Base-by-base conservation (phyloP, 352 stramenopile genomes). In the Vaucheria bursata region DNA sequence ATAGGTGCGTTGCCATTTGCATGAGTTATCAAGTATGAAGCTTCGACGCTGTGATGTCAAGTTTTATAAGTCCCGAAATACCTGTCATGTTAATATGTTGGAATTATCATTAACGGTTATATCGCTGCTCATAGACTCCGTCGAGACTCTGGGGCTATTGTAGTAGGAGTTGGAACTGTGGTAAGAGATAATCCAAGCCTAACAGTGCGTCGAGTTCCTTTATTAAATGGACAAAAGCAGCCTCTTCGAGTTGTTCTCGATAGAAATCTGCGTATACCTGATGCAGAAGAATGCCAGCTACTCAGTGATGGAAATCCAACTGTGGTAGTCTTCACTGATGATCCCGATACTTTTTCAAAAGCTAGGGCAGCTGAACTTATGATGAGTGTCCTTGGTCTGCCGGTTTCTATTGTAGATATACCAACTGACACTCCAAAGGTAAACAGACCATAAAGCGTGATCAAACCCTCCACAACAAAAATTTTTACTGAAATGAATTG, bases 181-280 rank as follows among this genome's bases (percentile, higher is more conserved):
- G 75, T 83, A 3, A 39, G 78, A 75, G 78, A 83, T 67, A 53
- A 83, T 33, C 78, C 78, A 34, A 79, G 66, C 31, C 71, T 83
- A 8, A 84, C 78, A 49, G 78, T 83, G 3, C 35, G 78, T 8
- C 71, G 78, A 25, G 71, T 83, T 8, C 78, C 78, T 18, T 40
- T 83, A 1, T 45, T 71, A 5, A 36, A 35, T 31, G 49, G 68
- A 12, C 78, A 82, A 25, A n/a, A 37, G 33, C 78, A 83, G 75
- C 78, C 78, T 12, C 53, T 79, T n/a, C 29, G 78, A 3, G 78
- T 83, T 29, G 78, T 83, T 2, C 40, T 83, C 35, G 78, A 83
- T 32, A 40, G 78, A 0, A 82, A 66, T 25, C 68, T 82, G 45
- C 77, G 77, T 1, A 33, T 82, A 0, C 50, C 72, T 31, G 75